phyloP scores from a whole-genome alignment of 208 protist species.

The Wallacemonas sp. region DNA sequence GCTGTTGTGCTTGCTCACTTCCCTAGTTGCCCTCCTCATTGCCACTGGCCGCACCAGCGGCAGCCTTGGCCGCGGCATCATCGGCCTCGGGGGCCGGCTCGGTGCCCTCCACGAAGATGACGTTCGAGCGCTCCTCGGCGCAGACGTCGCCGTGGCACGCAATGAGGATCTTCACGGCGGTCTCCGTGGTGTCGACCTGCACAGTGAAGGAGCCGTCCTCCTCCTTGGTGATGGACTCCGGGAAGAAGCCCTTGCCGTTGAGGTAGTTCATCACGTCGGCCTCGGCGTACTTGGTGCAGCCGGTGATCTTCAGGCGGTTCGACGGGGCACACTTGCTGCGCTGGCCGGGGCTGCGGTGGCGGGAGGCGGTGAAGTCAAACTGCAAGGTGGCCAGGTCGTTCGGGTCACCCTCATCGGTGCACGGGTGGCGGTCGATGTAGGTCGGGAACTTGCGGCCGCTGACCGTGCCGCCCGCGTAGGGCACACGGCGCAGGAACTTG shows the following conservation, averaged over 20 bases:
- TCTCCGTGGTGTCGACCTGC: constrained; percentile 60
- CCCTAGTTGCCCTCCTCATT: constrained; percentile 22
- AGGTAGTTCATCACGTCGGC: constrained; percentile 87
- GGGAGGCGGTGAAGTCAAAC: constrained; percentile 88
- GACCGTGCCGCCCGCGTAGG: constrained; percentile 77
- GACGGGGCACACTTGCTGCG: constrained; percentile 75
- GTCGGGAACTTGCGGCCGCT: constrained; percentile 86
- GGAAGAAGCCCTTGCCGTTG: constrained; percentile 70
- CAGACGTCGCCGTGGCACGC: constrained; percentile 84
- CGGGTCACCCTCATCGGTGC: constrained; percentile 85
- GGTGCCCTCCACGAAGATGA: constrained; percentile 85
- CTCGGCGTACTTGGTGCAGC: constrained; percentile 72
- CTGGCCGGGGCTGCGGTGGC: constrained; percentile 86
- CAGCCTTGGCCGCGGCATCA: constrained; percentile 15
- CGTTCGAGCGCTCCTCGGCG: constrained; percentile 86
- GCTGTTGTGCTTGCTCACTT: too few relatives aligned
- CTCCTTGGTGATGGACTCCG: constrained; percentile 71
- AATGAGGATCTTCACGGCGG: constrained; percentile 80
- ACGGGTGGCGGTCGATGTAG: constrained; percentile 84
- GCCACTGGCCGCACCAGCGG: background rate
- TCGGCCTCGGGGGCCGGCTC: constrained; percentile 28
- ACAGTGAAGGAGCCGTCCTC: constrained; percentile 80
- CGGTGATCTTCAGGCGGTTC: constrained; percentile 78
- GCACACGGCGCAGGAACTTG: constrained; percentile 74
- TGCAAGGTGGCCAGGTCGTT: constrained; percentile 68